Base-by-base conservation (phyloP, 176 grass and related monocot genomes). In the Pontederia paniculata region DNA sequence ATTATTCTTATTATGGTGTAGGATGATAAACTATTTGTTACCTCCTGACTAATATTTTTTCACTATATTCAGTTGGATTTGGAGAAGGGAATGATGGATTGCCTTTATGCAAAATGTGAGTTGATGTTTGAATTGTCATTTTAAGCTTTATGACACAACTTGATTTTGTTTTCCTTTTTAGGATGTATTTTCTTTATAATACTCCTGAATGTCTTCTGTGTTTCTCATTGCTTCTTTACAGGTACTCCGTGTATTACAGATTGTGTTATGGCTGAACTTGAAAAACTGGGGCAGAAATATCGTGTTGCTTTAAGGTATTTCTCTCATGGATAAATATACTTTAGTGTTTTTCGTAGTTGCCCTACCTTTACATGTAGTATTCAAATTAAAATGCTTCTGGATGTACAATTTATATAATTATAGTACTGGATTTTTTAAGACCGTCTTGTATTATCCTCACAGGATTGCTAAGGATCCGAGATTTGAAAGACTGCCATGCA, bases 81-180 rank as follows among this genome's bases (percentile, higher is more conserved):
- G 74, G 91, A 89, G 70, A 96, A 96, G 66, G 86, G 86, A 78
- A 96, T 96, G 91, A 89, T 90, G 86, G 82, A 96, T 49, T 96
- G 91, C 57, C 79, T 96, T 16, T 96, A 96, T 90, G 91, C 91
- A 66, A 96, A 96, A 87, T 96, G 91, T 96, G 65, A 78, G 79
- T 58, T 23, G 31, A 5, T 23, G n/a, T 19, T 42, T 19, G 21
- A 44, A 64, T 50, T 3, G 9, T 4, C 21, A 9, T n/a, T 23
- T 28, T 6, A 28, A 14, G 12, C 19, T 10, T 12, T 21, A 16
- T 37, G 28, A 37, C 7, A 6, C 7, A 37, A 37, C 28, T 37
- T 37, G 49, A 66, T 1, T 28, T 12, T 61, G 49, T 23, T 17
- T 5, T 23, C 25, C 22, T 22, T 56, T 11, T 45, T 70, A 55